phyloP scores from a whole-genome alignment of 1,284 basidiomycete species.

The Pseudozyma sp. region DNA sequence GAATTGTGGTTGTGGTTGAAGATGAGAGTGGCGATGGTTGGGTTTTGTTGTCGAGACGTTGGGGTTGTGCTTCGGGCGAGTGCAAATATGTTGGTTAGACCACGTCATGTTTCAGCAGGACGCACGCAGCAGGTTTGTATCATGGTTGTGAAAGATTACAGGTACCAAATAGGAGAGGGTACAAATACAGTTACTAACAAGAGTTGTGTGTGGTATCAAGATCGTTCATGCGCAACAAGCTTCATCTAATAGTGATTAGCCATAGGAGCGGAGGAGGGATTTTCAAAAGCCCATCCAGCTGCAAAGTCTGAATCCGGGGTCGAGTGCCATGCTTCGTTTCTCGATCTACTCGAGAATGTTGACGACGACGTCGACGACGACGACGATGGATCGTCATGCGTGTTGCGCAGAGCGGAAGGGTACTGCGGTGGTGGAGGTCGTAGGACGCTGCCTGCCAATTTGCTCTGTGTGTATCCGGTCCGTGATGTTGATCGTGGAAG shows the following conservation, averaged over 20 bases:
- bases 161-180: background rate
- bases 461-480: background rate
- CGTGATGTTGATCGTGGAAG: slow-evolving; percentile 23
- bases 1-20: background rate
- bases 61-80: too few relatives aligned
- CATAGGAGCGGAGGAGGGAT: background rate
- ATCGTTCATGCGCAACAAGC: too few relatives aligned
- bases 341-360: background rate
- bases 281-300: slow-evolving; percentile 31
- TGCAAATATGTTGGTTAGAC: too few relatives aligned
- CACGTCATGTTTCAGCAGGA: too few relatives aligned
- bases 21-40: too few relatives aligned
- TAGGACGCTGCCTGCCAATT: slow-evolving; percentile 7
- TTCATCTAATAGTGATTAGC: slow-evolving; percentile 7
- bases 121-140: too few relatives aligned
- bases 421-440: slow-evolving; percentile 12
- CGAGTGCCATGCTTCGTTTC: background rate
- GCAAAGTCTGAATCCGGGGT: slow-evolving; percentile 16
- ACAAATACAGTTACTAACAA: slow-evolving; percentile 7
- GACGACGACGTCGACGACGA: too few relatives aligned
- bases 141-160: background rate
- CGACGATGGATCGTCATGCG: too few relatives aligned
- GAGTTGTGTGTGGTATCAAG: background rate
- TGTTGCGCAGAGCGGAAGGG: background rate
- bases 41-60: too few relatives aligned